phyloP scores from a whole-genome alignment of 2,329 filamentous ascomycete species.

The Phaeophleospora eucalypticola region DNA sequence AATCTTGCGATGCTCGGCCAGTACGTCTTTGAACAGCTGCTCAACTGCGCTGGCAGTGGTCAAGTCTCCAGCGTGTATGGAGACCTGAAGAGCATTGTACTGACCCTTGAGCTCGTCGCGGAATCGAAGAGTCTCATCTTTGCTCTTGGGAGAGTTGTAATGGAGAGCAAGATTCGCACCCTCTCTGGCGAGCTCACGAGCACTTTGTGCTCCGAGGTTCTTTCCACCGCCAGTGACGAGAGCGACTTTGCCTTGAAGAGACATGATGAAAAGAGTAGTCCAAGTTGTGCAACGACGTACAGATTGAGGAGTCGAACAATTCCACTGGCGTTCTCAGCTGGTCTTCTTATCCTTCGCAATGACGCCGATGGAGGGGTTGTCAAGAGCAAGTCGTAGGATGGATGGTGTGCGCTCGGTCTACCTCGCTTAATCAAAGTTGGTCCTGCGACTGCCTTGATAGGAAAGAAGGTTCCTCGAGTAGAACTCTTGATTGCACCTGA shows the following conservation, averaged over 20 bases:
- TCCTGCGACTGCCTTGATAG: too few relatives aligned
- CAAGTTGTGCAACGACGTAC: background rate
- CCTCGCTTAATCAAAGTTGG: too few relatives aligned
- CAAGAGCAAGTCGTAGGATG: too few relatives aligned
- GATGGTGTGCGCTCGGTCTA: too few relatives aligned
- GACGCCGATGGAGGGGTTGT: too few relatives aligned
- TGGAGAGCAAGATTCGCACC: slow-evolving; percentile 40
- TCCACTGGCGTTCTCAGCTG: too few relatives aligned
- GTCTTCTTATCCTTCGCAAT: too few relatives aligned
- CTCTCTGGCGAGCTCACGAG: slow-evolving; percentile 34
- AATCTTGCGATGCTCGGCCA: slow-evolving; percentile 41
- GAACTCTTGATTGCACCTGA: too few relatives aligned
- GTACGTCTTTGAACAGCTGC: slow-evolving; percentile 38
- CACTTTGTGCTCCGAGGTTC: slow-evolving; percentile 41
- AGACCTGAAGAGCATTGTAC: slow-evolving; percentile 20
- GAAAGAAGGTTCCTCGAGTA: too few relatives aligned
- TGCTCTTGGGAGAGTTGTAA: slow-evolving; percentile 41
- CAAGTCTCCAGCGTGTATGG: slow-evolving; percentile 44
- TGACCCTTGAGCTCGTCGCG: slow-evolving; percentile 31
- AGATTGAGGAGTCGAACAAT: too few relatives aligned
- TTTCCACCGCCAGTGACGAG: slow-evolving; percentile 43
- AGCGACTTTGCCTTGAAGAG: slow-evolving; percentile 39
- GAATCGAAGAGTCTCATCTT: slow-evolving; percentile 37
- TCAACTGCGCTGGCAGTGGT: slow-evolving; percentile 40
- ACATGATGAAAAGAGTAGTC: slow-evolving; percentile 33